phyloP scores from a whole-genome alignment of 495 filamentous ascomycete genomes.

The Aspergillus taichungensis region DNA sequence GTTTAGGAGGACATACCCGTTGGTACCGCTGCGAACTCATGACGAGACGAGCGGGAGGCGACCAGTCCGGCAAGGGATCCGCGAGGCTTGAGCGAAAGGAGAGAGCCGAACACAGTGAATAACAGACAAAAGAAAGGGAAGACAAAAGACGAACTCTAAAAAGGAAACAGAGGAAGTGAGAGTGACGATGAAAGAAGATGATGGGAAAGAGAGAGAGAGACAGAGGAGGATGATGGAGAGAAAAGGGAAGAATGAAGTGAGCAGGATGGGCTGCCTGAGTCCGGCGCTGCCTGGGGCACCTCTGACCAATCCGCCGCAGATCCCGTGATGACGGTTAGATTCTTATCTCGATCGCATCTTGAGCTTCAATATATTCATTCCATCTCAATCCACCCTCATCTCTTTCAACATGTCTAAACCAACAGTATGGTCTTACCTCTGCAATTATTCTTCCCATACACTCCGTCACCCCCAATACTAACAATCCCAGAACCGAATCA shows the following conservation, averaged over 20 bases:
- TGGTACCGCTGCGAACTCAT: conserved; percentile 83
- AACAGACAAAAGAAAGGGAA: conserved; percentile 2
- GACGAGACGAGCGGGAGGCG: conserved; percentile 35
- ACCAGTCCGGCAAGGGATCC: conserved; percentile 7
- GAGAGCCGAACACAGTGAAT: neutral
- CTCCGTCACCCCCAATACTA: conserved; percentile 1
- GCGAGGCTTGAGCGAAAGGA: neutral
- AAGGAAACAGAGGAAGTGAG: conserved; percentile 7
- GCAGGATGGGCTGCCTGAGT: too few relatives aligned
- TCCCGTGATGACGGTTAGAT: neutral
- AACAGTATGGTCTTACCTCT: neutral
- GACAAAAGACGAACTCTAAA: conserved; percentile 13
- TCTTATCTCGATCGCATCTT: neutral
- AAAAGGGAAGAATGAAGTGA: conserved; percentile 1
- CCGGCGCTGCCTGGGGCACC: too few relatives aligned
- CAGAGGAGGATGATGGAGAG: neutral
- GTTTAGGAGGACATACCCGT: conserved; percentile 48
- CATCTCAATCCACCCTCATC: neutral
- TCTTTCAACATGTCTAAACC: neutral
- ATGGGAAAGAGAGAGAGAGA: conserved; percentile 15
- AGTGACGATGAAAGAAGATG: conserved; percentile 10
- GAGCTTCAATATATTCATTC: neutral
- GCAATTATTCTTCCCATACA: neutral
- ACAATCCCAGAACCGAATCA: conserved; percentile 34
- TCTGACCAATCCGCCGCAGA: too few relatives aligned